phyloP scores from a whole-genome alignment of 139 green algal genomes.

The Chlamydomonas schloesseri region DNA sequence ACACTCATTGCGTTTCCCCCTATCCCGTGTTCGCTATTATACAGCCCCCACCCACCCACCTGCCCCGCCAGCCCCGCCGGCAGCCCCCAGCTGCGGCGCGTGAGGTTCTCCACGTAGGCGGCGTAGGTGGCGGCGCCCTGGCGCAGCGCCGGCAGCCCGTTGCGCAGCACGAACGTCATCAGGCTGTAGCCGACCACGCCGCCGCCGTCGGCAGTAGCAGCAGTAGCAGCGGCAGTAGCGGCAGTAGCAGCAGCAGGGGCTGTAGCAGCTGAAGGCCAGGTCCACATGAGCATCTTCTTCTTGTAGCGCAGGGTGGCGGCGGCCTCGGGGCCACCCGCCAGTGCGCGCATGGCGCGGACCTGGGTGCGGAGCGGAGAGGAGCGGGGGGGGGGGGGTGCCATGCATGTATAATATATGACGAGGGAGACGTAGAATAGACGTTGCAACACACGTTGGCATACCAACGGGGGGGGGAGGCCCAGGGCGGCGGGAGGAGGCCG shows the following conservation, averaged over 20 bases:
- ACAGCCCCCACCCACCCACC: conserved; percentile 20
- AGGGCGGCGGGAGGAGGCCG: no score
- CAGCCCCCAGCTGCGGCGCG: conserved; percentile 49
- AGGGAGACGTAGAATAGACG: no score
- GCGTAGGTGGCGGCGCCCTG: conserved; percentile 46
- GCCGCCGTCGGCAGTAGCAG: not conserved
- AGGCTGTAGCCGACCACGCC: conserved; percentile 69
- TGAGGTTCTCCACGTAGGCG: conserved; percentile 50
- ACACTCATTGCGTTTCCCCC: not conserved
- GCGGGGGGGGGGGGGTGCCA: no score
- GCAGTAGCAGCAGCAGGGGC: not conserved
- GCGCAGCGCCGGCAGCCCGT: conserved; percentile 55
- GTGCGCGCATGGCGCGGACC: conserved; percentile 20
- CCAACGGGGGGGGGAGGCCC: no score
- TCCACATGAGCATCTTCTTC: conserved; percentile 74
- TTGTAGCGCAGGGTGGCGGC: conserved; percentile 65
- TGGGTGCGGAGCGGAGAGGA: not conserved
- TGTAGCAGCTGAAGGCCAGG: not conserved
- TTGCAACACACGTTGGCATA: no score
- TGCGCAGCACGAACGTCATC: conserved; percentile 73
- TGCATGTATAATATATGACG: no score
- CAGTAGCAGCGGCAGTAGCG: not conserved
- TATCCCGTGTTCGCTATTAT: no score
- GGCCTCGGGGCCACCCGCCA: conserved; percentile 24
- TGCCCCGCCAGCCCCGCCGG: conserved; percentile 28